Evolutionary conservation across 2,329 filamentous ascomycete genomes (phyloP).

Genomic region (Lachnellula suecica): DNA sequence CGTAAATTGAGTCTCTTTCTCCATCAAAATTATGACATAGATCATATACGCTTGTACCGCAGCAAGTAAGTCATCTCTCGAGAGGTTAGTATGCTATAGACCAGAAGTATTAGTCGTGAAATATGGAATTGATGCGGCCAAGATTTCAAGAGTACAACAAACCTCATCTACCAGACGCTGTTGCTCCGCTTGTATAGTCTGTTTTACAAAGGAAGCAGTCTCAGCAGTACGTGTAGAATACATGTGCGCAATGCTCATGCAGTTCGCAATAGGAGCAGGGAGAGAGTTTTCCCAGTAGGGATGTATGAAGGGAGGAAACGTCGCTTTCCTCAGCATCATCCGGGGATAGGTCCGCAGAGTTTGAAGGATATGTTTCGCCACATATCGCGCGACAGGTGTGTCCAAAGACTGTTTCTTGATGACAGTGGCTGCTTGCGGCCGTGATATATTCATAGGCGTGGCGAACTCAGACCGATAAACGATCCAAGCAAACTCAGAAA

Average conservation of each 20-base stretch:
- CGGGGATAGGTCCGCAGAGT: conserved; percentile 19
- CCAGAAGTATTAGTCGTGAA: not conserved
- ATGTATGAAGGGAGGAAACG: conserved; percentile 28
- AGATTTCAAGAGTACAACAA: no score
- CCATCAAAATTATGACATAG: conserved; percentile 10
- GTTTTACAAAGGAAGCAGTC: conserved; percentile 18
- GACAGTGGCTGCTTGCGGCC: not conserved
- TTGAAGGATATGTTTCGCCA: conserved; percentile 9
- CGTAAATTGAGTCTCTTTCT: not conserved
- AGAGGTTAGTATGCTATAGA: not conserved
- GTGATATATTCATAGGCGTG: not conserved
- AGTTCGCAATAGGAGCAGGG: conserved; percentile 17
- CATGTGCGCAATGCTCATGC: conserved; percentile 27
- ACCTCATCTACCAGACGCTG: conserved; percentile 5
- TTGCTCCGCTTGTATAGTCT: conserved; percentile 16
- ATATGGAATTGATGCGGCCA: not conserved
- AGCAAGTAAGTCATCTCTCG: conserved; percentile 1
- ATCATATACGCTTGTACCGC: conserved; percentile 6
- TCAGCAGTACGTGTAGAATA: conserved; percentile 21
- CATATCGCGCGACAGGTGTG: conserved; percentile 10
- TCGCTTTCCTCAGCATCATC: conserved; percentile 26
- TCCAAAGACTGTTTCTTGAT: conserved; percentile 24
- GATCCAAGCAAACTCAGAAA: not conserved
- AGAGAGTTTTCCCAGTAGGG: conserved; percentile 6
- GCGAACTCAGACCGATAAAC: not conserved